Evolutionary conservation across 768 basidiomycete genomes (phyloP).

Genomic region (Podaxis sp.): DNA sequence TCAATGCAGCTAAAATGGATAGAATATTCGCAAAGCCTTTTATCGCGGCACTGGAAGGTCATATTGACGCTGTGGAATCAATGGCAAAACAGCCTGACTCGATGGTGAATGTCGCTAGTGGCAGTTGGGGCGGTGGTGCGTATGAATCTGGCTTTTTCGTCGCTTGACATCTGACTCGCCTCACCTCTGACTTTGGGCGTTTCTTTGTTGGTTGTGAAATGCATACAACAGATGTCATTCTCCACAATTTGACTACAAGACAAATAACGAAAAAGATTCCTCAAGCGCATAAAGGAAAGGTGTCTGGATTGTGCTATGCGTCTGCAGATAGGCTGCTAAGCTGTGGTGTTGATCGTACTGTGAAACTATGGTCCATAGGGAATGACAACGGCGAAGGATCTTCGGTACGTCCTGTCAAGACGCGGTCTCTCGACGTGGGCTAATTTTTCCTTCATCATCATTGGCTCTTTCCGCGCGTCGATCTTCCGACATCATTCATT

Average conservation of each 20-base stretch:
- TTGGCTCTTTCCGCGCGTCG: constrained; percentile 10
- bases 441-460: background rate
- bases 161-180: background rate
- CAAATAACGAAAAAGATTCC: constrained; percentile 56
- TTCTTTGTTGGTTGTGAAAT: background rate
- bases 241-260: constrained; percentile 75
- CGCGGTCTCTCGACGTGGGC: constrained; percentile 14
- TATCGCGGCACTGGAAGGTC: constrained; percentile 85
- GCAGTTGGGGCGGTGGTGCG: constrained; percentile 94
- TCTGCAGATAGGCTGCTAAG: constrained; percentile 56
- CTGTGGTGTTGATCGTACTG: constrained; percentile 79
- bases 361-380: constrained; percentile 76
- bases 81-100: constrained; percentile 72
- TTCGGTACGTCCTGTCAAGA: constrained; percentile 24
- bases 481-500: constrained; percentile 17
- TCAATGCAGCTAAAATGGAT: constrained; percentile 97
- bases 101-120: constrained; percentile 81
- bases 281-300: constrained; percentile 81
- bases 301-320: constrained; percentile 79
- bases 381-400: constrained; percentile 25
- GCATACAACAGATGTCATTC: constrained; percentile 66
- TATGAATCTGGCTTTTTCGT: constrained; percentile 19
- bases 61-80: constrained; percentile 91
- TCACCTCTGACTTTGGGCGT: background rate
- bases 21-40: constrained; percentile 98